Conservation (phyloP, 371 early-diverging fungal genomes). For the Mortierella sp. region DNA sequence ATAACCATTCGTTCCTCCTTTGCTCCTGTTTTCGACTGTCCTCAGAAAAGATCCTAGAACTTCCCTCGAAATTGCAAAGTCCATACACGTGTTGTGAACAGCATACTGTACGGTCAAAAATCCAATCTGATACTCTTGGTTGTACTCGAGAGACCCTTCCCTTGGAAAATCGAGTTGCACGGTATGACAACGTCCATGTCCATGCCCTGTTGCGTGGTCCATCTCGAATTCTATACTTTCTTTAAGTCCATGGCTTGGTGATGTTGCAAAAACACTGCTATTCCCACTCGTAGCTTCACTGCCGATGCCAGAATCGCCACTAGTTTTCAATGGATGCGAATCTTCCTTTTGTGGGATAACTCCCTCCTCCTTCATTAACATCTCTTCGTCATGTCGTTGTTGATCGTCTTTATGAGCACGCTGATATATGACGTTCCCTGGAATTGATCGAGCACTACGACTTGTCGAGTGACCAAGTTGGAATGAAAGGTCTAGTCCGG, state of each 20-base stretch:
- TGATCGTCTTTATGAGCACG: background rate
- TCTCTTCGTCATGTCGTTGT: background rate
- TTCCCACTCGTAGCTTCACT: conserved; percentile 20
- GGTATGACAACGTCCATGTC: conserved; percentile 26
- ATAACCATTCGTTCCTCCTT: background rate
- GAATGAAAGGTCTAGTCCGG: conserved; percentile 39
- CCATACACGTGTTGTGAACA: conserved; percentile 44
- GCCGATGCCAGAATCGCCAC: conserved; percentile 26
- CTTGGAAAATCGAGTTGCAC: conserved; percentile 50
- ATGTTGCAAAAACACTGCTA: conserved; percentile 15
- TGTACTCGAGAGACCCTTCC: conserved; percentile 50
- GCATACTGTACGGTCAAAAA: conserved; percentile 52
- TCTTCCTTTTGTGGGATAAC: background rate
- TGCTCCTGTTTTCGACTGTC: conserved; percentile 20
- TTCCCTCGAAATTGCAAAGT: conserved; percentile 39
- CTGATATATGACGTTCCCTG: background rate
- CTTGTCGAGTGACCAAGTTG: conserved; percentile 31
- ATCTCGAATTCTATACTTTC: background rate
- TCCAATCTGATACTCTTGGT: conserved; percentile 50
- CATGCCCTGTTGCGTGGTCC: background rate
- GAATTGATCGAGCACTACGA: background rate
- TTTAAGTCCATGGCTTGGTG: conserved; percentile 3
- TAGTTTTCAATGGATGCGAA: background rate
- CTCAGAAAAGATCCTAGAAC: conserved; percentile 36
- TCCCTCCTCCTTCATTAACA: background rate